Evolutionary conservation across 495 filamentous ascomycete genomes (phyloP).

Genomic region (Penicillium crystallinum): DNA sequence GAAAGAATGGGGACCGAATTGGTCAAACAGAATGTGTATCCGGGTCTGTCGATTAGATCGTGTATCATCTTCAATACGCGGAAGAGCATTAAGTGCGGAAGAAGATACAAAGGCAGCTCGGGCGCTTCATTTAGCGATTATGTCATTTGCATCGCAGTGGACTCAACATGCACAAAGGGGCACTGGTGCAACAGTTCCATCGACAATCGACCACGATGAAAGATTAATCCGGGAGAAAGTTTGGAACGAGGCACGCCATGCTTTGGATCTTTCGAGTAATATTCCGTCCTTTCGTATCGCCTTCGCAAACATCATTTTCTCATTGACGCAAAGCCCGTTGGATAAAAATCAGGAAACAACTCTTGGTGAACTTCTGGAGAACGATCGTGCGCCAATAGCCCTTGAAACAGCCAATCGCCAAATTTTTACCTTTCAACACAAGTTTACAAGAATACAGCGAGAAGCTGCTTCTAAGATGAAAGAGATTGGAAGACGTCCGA

Average conservation of each 20-base stretch:
- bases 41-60: conserved; percentile 41
- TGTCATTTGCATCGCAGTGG: conserved; percentile 48
- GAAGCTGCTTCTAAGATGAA: not conserved
- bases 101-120: conserved; percentile 34
- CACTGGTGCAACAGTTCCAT: not conserved
- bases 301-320: conserved; percentile 44
- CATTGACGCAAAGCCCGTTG: conserved; percentile 38
- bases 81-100: conserved; percentile 24
- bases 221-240: conserved; percentile 31
- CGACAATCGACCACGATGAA: conserved; percentile 21
- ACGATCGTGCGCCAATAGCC: conserved; percentile 34
- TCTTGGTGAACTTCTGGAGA: conserved; percentile 28
- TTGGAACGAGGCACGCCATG: conserved; percentile 42
- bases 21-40: conserved; percentile 42
- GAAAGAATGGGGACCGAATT: conserved; percentile 35
- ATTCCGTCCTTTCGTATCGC: conserved; percentile 42
- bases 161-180: conserved; percentile 26
- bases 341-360: conserved; percentile 10
- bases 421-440: conserved; percentile 26
- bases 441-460: conserved; percentile 18
- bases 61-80: conserved; percentile 21
- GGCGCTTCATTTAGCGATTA: conserved; percentile 37
- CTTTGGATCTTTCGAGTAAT: conserved; percentile 27
- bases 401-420: conserved; percentile 36
- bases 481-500: not conserved